phyloP scores from a whole-genome alignment of 1,139 yeast species.

The Casaregolazyma suthepensis region DNA sequence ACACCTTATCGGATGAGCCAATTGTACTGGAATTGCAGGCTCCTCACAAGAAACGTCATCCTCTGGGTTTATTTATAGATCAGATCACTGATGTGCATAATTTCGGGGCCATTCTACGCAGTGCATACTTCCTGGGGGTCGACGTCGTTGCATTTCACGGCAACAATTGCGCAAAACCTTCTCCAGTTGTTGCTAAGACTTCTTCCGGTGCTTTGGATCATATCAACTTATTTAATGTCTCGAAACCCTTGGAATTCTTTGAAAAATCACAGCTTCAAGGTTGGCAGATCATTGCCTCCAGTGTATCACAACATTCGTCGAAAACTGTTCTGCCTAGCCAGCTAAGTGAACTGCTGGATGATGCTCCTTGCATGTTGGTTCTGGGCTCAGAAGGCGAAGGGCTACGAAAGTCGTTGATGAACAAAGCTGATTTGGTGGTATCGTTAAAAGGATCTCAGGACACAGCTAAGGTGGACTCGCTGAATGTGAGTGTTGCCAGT shows the following conservation, averaged over 20 bases:
- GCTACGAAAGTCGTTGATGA: conserved; percentile 57
- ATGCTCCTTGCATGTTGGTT: conserved; percentile 61
- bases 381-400: conserved; percentile 87
- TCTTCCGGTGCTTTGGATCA: conserved; percentile 86
- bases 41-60: conserved; percentile 34
- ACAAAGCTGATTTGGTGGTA: conserved; percentile 60
- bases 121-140: conserved; percentile 79
- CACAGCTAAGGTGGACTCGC: conserved; percentile 56
- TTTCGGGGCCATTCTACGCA: conserved; percentile 77
- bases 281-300: conserved; percentile 72
- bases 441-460: conserved; percentile 36
- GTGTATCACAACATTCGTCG: conserved; percentile 26
- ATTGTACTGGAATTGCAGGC: conserved; percentile 10
- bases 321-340: conserved; percentile 40
- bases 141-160: conserved; percentile 72
- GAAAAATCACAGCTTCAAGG: conserved; percentile 49
- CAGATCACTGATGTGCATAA: conserved; percentile 88
- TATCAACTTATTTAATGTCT: conserved; percentile 52
- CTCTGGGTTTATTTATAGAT: conserved; percentile 73
- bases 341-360: conserved; percentile 39
- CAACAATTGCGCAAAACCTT: conserved; percentile 64
- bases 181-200: conserved; percentile 74
- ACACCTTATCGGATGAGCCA: conserved; percentile 1
- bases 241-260: conserved; percentile 57
- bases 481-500: conserved; percentile 87